Percentiles rank a stretch among this genome's conserved stretches.
Evolutionary conservation across 768 basidiomycete genomes (phyloP).

Genomic region (Rhizopogon salebrosus): DNA sequence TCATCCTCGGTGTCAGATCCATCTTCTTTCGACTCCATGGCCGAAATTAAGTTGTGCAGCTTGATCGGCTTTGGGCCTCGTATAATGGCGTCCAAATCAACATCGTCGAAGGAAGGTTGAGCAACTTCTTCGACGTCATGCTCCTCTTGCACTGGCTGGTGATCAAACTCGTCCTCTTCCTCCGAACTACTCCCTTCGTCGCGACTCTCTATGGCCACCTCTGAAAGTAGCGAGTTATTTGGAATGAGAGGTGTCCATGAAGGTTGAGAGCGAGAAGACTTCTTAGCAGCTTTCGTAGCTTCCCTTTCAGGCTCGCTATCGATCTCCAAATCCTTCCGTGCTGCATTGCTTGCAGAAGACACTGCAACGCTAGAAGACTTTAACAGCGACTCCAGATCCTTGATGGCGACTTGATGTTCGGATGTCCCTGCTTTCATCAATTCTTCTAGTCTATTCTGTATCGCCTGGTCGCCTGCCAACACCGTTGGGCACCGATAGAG

Average conservation of each 20-base stretch:
- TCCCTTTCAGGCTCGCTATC: slow-evolving; percentile 1
- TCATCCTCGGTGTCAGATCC: slow-evolving; percentile 32
- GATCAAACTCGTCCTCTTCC: slow-evolving; percentile 22
- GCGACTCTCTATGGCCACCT: slow-evolving; percentile 31
- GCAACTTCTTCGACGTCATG: slow-evolving; percentile 1
- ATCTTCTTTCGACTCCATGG: slow-evolving; percentile 22
- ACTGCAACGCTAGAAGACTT: slow-evolving; percentile 14
- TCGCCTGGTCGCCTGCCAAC: slow-evolving; percentile 33
- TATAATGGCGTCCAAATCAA: slow-evolving; percentile 36
- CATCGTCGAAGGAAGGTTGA: slow-evolving; percentile 6
- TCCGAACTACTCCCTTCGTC: slow-evolving; percentile 39
- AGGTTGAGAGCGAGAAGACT: neutral
- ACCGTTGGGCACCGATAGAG: slow-evolving; percentile 48
- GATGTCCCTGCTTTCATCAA: slow-evolving; percentile 24
- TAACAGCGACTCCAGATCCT: slow-evolving; percentile 34
- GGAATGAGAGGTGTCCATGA: slow-evolving; percentile 22
- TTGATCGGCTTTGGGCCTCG: slow-evolving; percentile 31
- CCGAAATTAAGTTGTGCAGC: slow-evolving; percentile 23
- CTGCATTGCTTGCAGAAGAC: slow-evolving; percentile 2
- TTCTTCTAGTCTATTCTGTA: slow-evolving; percentile 42
- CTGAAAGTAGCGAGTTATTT: slow-evolving; percentile 26
- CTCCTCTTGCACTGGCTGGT: slow-evolving; percentile 13
- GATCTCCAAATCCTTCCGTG: neutral
- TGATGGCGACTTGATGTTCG: slow-evolving; percentile 29
- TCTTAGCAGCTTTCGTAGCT: neutral